Conservation (phyloP, 441 rosid species). For the Populus tomentosa region DNA sequence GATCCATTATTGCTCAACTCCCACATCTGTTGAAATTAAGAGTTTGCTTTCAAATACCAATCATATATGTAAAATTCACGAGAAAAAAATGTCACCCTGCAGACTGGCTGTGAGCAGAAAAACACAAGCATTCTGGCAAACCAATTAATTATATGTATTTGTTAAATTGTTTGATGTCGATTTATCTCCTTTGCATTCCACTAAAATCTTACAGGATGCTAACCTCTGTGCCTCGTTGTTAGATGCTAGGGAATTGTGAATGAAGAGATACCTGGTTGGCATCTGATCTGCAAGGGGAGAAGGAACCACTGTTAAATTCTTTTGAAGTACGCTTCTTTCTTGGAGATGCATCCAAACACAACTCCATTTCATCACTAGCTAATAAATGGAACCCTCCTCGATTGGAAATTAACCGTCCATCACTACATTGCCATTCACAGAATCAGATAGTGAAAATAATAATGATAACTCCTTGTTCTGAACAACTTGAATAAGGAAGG, state of each 20-base stretch:
- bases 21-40: slow-evolving; percentile 59
- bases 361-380: slow-evolving; percentile 46
- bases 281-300: slow-evolving; percentile 61
- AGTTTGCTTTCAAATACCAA: slow-evolving; percentile 5
- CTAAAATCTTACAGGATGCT: no score
- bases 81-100: neutral
- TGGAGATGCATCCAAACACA: slow-evolving; percentile 73
- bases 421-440: slow-evolving; percentile 35
- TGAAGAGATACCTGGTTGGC: slow-evolving; percentile 63
- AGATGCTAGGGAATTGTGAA: neutral
- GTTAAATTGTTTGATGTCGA: neutral
- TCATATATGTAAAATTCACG: neutral
- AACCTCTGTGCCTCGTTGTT: neutral
- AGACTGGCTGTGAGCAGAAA: neutral
- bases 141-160: neutral
- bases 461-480: neutral
- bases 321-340: slow-evolving; percentile 58
- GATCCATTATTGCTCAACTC: slow-evolving; percentile 57
- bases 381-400: slow-evolving; percentile 44
- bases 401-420: slow-evolving; percentile 38
- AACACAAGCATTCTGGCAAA: slow-evolving; percentile 2
- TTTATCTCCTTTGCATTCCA: neutral
- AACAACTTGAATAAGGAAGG: slow-evolving; percentile 5
- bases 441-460: neutral
- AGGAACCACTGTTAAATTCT: slow-evolving; percentile 46